phyloP scores from a whole-genome alignment of 441 rosid species.

The Euphorbia neoarborescens region DNA sequence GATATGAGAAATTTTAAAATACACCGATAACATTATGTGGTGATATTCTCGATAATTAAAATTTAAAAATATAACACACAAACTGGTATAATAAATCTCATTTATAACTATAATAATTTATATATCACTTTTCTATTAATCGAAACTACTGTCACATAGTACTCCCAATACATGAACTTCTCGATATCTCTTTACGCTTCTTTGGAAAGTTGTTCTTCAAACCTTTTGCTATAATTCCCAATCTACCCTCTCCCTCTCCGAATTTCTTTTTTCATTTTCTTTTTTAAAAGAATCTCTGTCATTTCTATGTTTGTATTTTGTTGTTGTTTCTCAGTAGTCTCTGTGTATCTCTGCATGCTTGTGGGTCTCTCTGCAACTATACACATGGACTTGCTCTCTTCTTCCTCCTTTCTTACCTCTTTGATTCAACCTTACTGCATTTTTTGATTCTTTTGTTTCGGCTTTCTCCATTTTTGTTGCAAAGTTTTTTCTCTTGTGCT shows the following conservation, averaged over 20 bases:
- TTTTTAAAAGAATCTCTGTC: conserved; percentile 6
- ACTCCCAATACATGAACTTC: too few species aligned
- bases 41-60: too few species aligned
- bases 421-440: background rate
- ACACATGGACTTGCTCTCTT: conserved; percentile 10
- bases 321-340: too few species aligned
- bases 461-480: background rate
- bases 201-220: conserved; percentile 28
- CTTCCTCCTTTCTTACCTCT: background rate
- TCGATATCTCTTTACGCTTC: too few species aligned
- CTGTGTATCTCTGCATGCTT: background rate
- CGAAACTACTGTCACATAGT: too few species aligned
- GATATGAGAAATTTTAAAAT: too few species aligned
- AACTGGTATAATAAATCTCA: too few species aligned
- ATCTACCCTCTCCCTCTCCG: background rate
- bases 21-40: too few species aligned
- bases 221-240: conserved; percentile 10
- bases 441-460: background rate
- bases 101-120: too few species aligned
- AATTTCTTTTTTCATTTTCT: background rate
- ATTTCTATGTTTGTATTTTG: conserved; percentile 2
- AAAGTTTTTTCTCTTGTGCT: too few species aligned
- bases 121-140: too few species aligned
- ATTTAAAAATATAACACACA: too few species aligned
- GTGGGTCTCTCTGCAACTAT: background rate